These are phyloP conservation scores for Echria macrotheca DNA, from an alignment of 495 filamentous ascomycete species.

Conservation along the genomic window DNA sequence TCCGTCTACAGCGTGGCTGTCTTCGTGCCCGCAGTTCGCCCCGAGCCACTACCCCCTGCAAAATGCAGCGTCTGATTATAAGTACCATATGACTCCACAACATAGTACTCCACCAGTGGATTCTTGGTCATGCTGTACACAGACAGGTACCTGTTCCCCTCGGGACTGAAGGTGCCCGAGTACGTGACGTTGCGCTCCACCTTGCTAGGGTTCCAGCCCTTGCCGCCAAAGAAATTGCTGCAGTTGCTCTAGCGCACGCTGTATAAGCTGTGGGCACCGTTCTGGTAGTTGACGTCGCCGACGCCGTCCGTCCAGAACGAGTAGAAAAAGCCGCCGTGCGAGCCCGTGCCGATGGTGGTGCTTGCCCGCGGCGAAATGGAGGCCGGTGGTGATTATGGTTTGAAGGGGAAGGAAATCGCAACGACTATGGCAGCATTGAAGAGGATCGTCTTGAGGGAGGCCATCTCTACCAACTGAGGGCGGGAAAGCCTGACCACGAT, in stretches of 20 bases:
- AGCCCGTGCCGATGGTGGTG: neutral
- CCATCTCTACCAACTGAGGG: neutral
- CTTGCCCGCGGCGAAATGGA: neutral
- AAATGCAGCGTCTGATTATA: conserved; percentile 1
- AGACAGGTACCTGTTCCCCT: neutral
- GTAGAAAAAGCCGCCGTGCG: conserved; percentile 6
- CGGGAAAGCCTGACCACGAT: too few species aligned
- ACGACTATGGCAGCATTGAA: neutral
- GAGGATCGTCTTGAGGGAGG: neutral
- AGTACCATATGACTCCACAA: neutral
- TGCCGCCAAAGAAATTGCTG: conserved; percentile 7
- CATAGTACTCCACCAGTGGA: conserved; percentile 1
- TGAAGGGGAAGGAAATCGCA: neutral
- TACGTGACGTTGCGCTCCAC: neutral
- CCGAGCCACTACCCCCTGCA: neutral
- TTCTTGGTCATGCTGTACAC: conserved; percentile 1
- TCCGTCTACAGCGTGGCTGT: neutral
- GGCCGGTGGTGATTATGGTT: neutral
- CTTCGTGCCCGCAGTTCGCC: neutral
- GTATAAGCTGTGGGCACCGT: neutral
- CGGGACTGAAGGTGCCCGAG: neutral
- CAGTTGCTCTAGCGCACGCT: neutral
- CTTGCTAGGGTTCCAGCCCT: neutral
- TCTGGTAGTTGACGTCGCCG: conserved; percentile 1
- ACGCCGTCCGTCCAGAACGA: conserved; percentile 1